Conservation (phyloP, 805 yeast genomes). For the Hanseniaspora lachancei region DNA sequence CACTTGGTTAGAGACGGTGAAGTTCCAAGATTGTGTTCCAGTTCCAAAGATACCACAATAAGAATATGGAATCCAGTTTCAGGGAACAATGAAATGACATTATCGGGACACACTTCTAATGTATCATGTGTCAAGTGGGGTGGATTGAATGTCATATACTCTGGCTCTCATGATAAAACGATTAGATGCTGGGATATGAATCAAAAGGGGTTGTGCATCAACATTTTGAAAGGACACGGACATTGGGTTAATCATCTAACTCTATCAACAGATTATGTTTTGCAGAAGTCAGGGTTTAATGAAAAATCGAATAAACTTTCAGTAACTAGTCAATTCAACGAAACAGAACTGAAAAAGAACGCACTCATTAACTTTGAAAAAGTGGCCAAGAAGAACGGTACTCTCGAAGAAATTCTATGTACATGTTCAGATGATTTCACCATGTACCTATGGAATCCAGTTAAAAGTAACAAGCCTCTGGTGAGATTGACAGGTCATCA, state of each 20-base stretch:
- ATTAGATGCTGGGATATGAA: constrained; percentile 80
- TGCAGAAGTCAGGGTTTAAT: constrained; percentile 81
- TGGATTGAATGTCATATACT: constrained; percentile 69
- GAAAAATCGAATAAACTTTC: constrained; percentile 41
- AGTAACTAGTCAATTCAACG: constrained; percentile 20
- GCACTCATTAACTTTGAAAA: constrained; percentile 45
- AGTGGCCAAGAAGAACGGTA: constrained; percentile 42
- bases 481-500: constrained; percentile 97
- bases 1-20: constrained; percentile 61
- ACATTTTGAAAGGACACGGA: constrained; percentile 75
- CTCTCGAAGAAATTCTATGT: constrained; percentile 72
- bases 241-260: constrained; percentile 97
- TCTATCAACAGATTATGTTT: constrained; percentile 75
- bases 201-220: constrained; percentile 59
- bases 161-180: constrained; percentile 90
- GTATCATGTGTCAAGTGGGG: constrained; percentile 98
- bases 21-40: constrained; percentile 62
- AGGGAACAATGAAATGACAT: constrained; percentile 50
- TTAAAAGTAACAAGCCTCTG: constrained; percentile 64
- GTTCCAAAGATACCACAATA: constrained; percentile 82
- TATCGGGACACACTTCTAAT: constrained; percentile 78
- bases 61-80: constrained; percentile 77
- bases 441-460: constrained; percentile 94
- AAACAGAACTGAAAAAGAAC: constrained; percentile 34
- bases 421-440: constrained; percentile 97